These are phyloP conservation scores for Pichia kudriavzevii DNA, from an alignment of 1,139 yeast genomes.

Conservation along the genomic window DNA sequence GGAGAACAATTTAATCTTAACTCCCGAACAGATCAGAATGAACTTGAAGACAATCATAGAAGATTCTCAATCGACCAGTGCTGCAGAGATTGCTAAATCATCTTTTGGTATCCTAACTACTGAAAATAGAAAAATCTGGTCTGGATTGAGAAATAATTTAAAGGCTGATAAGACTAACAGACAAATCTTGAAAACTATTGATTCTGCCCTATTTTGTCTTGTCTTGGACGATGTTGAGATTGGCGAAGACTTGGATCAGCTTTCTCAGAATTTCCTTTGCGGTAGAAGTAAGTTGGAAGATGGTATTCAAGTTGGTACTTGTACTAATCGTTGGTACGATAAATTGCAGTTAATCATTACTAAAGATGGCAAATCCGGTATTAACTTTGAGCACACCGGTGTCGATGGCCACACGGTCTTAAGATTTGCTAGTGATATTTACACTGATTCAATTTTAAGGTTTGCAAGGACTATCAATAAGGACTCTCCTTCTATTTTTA, in stretches of 20 bases:
- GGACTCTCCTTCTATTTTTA: conserved; percentile 77
- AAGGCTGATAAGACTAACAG: conserved; percentile 45
- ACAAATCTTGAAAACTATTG: conserved; percentile 68
- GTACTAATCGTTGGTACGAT: conserved; percentile 94
- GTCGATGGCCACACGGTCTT: conserved; percentile 93
- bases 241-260: conserved; percentile 50
- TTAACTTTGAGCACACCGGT: conserved; percentile 91
- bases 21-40: conserved; percentile 66
- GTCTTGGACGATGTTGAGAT: conserved; percentile 76
- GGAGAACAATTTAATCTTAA: conserved; percentile 57
- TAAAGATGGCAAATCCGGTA: conserved; percentile 88
- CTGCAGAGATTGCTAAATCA: conserved; percentile 65
- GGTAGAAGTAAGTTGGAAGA: conserved; percentile 73
- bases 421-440: conserved; percentile 81
- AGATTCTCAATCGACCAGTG: conserved; percentile 57
- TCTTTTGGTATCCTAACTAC: conserved; percentile 88
- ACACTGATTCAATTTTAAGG: conserved; percentile 80
- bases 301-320: conserved; percentile 88
- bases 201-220: conserved; percentile 71
- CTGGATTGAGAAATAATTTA: conserved; percentile 52
- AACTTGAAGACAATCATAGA: conserved; percentile 69
- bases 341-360: conserved; percentile 84
- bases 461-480: conserved; percentile 80
- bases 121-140: conserved; percentile 83
- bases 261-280: conserved; percentile 79